Conservation (phyloP, 2,329 filamentous ascomycete genomes). For the Clarireedia hainanense region DNA sequence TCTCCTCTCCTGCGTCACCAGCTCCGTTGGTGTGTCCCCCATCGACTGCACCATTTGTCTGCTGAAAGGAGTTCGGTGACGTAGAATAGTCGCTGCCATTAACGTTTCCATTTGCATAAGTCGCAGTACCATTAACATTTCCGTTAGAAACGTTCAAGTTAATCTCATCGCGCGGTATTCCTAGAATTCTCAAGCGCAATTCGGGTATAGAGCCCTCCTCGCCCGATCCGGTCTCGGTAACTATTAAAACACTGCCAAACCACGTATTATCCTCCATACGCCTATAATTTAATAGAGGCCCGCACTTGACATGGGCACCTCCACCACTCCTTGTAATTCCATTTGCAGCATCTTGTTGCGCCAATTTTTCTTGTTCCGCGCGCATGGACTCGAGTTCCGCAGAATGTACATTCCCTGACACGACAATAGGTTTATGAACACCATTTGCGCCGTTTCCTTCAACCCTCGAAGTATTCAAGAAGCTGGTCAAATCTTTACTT, state of each 20-base stretch:
- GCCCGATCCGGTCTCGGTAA: constrained; percentile 62
- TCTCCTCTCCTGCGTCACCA: constrained; percentile 18
- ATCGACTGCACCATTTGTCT: neutral
- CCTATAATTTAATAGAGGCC: constrained; percentile 71
- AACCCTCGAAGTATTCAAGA: constrained; percentile 47
- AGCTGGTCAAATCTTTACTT: constrained; percentile 46
- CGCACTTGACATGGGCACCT: constrained; percentile 55
- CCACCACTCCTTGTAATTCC: constrained; percentile 9
- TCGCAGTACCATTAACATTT: constrained; percentile 6
- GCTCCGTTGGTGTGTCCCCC: neutral
- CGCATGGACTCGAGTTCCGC: constrained; percentile 3
- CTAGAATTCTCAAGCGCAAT: constrained; percentile 41
- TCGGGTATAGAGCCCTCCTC: constrained; percentile 47
- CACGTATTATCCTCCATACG: constrained; percentile 63
- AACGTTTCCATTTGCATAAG: constrained; percentile 21
- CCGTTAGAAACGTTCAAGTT: constrained; percentile 5
- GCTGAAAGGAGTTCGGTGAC: constrained; percentile 12
- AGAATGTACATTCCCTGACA: constrained; percentile 18
- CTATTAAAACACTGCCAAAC: constrained; percentile 80
- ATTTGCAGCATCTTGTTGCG: constrained; percentile 9
- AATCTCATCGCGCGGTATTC: constrained; percentile 22
- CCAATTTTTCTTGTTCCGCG: constrained; percentile 2
- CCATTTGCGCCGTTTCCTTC: constrained; percentile 22
- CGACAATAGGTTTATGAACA: constrained; percentile 40
- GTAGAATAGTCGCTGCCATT: constrained; percentile 28